phyloP scores from a whole-genome alignment of 768 basidiomycete species.

The Daedaleopsis nitida region DNA sequence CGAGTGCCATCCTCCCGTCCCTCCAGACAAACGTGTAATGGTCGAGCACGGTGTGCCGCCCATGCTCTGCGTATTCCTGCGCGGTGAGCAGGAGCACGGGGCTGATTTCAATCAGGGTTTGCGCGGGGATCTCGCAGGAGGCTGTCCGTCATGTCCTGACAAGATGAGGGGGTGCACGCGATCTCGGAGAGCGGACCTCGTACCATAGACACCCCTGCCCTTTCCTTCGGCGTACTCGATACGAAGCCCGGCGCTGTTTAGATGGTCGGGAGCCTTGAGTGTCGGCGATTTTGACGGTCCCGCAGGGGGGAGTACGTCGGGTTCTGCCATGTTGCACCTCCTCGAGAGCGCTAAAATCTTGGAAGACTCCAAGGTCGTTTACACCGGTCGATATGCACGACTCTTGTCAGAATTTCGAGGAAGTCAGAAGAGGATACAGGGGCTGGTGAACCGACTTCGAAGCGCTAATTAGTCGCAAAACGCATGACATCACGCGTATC shows the following conservation, averaged over 20 bases:
- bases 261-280: constrained; percentile 25
- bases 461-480: too few species aligned
- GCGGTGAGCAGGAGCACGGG: constrained; percentile 79
- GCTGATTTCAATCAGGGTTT: constrained; percentile 78
- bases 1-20: constrained; percentile 75
- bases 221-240: constrained; percentile 49
- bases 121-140: constrained; percentile 51
- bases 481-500: too few species aligned
- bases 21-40: constrained; percentile 79
- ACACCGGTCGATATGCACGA: too few species aligned
- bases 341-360: too few species aligned
- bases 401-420: too few species aligned
- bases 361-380: too few species aligned
- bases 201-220: constrained; percentile 70
- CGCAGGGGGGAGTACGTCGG: background rate
- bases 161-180: background rate
- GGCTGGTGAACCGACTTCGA: too few species aligned
- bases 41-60: constrained; percentile 65
- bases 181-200: constrained; percentile 11
- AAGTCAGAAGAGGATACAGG: too few species aligned
- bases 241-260: constrained; percentile 52
- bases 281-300: background rate
- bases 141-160: constrained; percentile 36
- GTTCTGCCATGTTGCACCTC: background rate
- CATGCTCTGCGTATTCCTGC: constrained; percentile 69